These are phyloP conservation scores for Chrysanthemum makinoi DNA, from an alignment of 129 eudicot species.

Conservation along the genomic window DNA sequence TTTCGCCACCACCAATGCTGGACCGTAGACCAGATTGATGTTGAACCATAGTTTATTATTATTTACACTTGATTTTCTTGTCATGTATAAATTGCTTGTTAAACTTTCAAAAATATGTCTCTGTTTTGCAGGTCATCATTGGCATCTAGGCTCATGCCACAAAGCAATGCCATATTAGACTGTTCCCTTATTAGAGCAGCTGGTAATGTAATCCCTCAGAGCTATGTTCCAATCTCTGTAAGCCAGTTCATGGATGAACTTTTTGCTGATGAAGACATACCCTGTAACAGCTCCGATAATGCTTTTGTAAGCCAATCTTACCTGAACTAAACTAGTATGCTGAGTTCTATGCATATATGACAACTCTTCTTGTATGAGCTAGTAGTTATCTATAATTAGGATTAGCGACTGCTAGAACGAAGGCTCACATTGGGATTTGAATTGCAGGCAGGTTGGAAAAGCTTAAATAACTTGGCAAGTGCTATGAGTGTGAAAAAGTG, in stretches of 20 bases:
- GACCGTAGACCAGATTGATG: slow-evolving; percentile 52
- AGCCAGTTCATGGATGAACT: slow-evolving; percentile 99
- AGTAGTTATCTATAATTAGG: not conserved
- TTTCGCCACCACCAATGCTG: slow-evolving; percentile 44
- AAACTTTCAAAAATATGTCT: slow-evolving; percentile 8
- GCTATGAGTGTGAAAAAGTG: too few relatives aligned
- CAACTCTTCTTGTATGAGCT: slow-evolving; percentile 14
- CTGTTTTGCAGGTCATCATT: slow-evolving; percentile 61
- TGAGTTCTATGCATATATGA: slow-evolving; percentile 8
- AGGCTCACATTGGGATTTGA: slow-evolving; percentile 38
- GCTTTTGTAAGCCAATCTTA: slow-evolving; percentile 53
- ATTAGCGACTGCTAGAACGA: slow-evolving; percentile 5
- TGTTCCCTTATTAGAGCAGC: slow-evolving; percentile 78
- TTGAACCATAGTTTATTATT: slow-evolving; percentile 8
- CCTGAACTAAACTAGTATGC: not conserved
- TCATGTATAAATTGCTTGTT: not conserved
- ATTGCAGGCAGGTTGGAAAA: slow-evolving; percentile 68
- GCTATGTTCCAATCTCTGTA: slow-evolving; percentile 89
- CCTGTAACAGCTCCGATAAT: slow-evolving; percentile 55
- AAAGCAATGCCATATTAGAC: slow-evolving; percentile 84
- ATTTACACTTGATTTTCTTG: slow-evolving; percentile 1
- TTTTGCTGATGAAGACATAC: slow-evolving; percentile 74
- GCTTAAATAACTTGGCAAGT: too few relatives aligned
- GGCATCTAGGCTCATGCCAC: slow-evolving; percentile 96
- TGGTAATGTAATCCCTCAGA: slow-evolving; percentile 95